Percentiles rank a stretch among this genome's conserved stretches.
These are phyloP conservation scores for Pseudopyricularia javanii DNA, from an alignment of 2,329 filamentous ascomycete genomes.

Conservation along the genomic window DNA sequence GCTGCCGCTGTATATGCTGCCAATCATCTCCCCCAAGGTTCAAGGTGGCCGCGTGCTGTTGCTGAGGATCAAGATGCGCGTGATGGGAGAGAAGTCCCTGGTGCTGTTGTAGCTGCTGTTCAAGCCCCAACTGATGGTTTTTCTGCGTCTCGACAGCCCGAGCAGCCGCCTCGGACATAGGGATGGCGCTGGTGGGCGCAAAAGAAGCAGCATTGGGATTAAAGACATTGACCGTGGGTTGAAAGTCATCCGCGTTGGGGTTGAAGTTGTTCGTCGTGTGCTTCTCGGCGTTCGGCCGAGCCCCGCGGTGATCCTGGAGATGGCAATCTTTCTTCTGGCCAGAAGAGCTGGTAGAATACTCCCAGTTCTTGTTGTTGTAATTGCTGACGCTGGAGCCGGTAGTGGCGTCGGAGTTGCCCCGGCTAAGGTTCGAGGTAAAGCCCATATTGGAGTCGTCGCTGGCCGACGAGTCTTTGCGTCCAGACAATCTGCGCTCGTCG, in stretches of 20 bases:
- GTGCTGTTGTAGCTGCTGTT: neutral
- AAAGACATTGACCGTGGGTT: neutral
- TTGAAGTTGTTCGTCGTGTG: neutral
- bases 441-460: neutral
- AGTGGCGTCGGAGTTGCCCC: neutral
- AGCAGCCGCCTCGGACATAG: neutral
- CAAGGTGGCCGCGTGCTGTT: neutral
- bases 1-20: neutral
- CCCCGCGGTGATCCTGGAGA: neutral
- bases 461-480: neutral
- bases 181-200: neutral
- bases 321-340: neutral
- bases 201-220: conserved; percentile 1
- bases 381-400: neutral
- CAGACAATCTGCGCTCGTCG: neutral
- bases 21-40: neutral
- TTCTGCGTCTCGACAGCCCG: neutral
- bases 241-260: neutral
- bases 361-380: neutral
- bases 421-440: neutral
- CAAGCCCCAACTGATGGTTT: neutral
- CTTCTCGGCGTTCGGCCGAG: neutral
- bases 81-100: neutral
- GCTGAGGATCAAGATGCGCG: neutral
- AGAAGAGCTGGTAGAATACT: neutral